phyloP scores from a whole-genome alignment of 2,329 filamentous ascomycete species.

The Microdochium paspali region DNA sequence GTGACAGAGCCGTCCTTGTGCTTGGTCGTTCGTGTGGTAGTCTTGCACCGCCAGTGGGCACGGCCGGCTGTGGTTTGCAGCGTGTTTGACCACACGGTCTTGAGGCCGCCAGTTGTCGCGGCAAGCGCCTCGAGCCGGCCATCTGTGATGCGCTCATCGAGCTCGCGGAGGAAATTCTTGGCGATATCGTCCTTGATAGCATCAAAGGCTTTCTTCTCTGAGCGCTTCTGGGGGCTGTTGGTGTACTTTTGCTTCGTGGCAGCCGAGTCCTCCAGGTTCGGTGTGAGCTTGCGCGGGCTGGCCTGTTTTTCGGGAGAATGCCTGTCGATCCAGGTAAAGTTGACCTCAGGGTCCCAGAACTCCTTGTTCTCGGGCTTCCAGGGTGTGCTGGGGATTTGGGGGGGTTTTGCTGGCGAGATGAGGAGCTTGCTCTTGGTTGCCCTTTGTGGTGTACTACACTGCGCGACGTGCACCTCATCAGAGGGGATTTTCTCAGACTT shows the following conservation, averaged over 20 bases:
- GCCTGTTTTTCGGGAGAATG: conserved; percentile 18
- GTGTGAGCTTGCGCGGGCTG: conserved; percentile 12
- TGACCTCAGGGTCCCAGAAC: conserved; percentile 21
- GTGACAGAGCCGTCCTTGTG: conserved; percentile 15
- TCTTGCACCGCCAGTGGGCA: conserved; percentile 62
- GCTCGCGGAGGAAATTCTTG: conserved; percentile 52
- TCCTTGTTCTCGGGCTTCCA: conserved; percentile 20
- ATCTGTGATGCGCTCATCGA: conserved; percentile 56
- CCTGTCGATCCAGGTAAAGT: conserved; percentile 22
- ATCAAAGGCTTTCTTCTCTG: conserved; percentile 52
- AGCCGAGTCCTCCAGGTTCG: conserved; percentile 6
- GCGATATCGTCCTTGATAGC: conserved; percentile 53
- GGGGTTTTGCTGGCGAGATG: conserved; percentile 13
- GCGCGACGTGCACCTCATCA: not conserved
- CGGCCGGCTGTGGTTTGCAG: conserved; percentile 71
- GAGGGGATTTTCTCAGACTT: not conserved
- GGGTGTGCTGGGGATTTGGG: conserved; percentile 17
- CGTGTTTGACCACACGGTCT: conserved; percentile 66
- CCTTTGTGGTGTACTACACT: not conserved
- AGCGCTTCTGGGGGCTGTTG: conserved; percentile 22
- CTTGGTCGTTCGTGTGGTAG: conserved; percentile 23
- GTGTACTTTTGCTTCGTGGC: conserved; percentile 20
- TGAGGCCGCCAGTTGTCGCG: conserved; percentile 57
- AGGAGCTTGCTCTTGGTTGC: conserved; percentile 11
- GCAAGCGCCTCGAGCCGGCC: conserved; percentile 51